These are phyloP conservation scores for Ailanthus altissimus DNA, from an alignment of 345 rosid genomes.

Conservation along the genomic window DNA sequence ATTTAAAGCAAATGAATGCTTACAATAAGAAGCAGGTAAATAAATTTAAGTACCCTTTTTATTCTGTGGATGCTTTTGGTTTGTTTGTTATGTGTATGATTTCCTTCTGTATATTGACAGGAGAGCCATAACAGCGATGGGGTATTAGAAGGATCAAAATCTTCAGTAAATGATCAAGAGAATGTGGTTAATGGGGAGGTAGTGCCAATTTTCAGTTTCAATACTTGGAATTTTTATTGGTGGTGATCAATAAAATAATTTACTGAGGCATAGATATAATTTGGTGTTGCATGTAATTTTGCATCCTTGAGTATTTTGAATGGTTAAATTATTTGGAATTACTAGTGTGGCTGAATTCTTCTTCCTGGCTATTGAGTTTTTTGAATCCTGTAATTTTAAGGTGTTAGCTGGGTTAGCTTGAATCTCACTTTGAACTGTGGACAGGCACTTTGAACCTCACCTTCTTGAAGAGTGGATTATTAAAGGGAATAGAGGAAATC, in stretches of 20 bases:
- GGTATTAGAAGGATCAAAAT: constrained; percentile 63
- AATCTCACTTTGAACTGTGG: too few relatives aligned
- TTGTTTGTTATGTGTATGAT: background rate
- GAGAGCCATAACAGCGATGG: constrained; percentile 53
- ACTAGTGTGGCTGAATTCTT: too few relatives aligned
- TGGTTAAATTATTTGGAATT: background rate
- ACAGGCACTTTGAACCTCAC: too few relatives aligned
- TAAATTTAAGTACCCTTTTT: background rate
- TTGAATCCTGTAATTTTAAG: too few relatives aligned
- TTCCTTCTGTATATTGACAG: constrained; percentile 26
- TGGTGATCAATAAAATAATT: background rate
- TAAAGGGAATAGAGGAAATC: background rate
- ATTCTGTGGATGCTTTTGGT: background rate
- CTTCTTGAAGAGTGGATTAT: too few relatives aligned
- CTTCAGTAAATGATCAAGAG: constrained; percentile 69
- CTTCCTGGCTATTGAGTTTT: too few relatives aligned
- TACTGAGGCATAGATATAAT: background rate
- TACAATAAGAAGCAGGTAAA: constrained; percentile 80
- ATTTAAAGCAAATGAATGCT: constrained; percentile 74
- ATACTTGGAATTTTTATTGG: background rate
- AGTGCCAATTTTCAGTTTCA: background rate
- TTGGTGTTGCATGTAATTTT: background rate
- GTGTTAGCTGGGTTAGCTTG: too few relatives aligned
- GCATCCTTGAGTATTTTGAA: background rate
- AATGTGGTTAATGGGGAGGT: constrained; percentile 61